Evolutionary conservation across 345 rosid genomes (phyloP).

Genomic region (Triadica sebifera): DNA sequence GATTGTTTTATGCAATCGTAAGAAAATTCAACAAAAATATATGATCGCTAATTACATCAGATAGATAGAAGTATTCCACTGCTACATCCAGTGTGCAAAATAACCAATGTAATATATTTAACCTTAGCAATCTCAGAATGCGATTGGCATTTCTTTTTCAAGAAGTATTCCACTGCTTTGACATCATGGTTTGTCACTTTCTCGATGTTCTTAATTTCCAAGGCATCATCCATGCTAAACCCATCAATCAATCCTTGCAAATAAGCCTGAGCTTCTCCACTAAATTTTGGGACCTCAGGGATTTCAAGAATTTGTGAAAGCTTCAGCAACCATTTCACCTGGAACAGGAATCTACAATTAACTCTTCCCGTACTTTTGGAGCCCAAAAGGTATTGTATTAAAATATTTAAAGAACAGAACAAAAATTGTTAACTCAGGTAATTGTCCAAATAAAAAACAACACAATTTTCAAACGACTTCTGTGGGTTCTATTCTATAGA

Average conservation of each 20-base stretch:
- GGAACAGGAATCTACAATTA: slow-evolving; percentile 11
- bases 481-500: not conserved
- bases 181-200: slow-evolving; percentile 90
- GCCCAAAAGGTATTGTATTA: not conserved
- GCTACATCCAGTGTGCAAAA: not conserved
- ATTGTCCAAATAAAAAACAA: slow-evolving; percentile 1
- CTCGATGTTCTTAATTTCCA: slow-evolving; percentile 80
- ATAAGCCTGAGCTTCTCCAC: slow-evolving; percentile 53
- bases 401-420: not conserved
- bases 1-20: not conserved
- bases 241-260: slow-evolving; percentile 69
- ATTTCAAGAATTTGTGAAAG: slow-evolving; percentile 78
- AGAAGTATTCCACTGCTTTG: slow-evolving; percentile 87
- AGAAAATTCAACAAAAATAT: not conserved
- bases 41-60: not conserved
- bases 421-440: not conserved
- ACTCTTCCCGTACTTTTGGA: not conserved
- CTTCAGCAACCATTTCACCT: slow-evolving; percentile 88
- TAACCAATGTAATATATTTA: not conserved
- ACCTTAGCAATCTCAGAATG: slow-evolving; percentile 86
- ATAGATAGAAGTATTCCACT: not conserved
- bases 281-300: slow-evolving; percentile 77
- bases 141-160: slow-evolving; percentile 79
- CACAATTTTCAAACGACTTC: not conserved
- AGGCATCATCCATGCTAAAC: slow-evolving; percentile 65